Evolutionary conservation across 2,329 filamentous ascomycete genomes (phyloP).

Genomic region (Hypocreales sp.): DNA sequence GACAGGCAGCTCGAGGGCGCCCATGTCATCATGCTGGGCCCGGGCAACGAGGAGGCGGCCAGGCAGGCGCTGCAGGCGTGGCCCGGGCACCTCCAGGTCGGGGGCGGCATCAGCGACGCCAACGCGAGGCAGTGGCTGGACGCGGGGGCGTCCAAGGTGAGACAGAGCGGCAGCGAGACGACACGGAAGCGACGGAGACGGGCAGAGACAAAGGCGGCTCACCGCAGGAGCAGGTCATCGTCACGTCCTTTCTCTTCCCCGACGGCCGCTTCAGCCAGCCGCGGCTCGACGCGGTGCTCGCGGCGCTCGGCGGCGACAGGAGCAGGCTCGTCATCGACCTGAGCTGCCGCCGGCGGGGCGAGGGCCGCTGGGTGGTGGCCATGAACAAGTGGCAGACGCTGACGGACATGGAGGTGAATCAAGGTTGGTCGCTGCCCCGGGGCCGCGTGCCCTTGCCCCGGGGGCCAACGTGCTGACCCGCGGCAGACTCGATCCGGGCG

Average conservation of each 20-base stretch:
- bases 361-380: constrained; percentile 75
- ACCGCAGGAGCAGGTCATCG: constrained; percentile 58
- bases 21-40: constrained; percentile 93
- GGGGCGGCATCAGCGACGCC: constrained; percentile 77
- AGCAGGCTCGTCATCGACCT: constrained; percentile 84
- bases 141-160: constrained; percentile 75
- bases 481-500: constrained; percentile 64
- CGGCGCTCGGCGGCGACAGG: constrained; percentile 57
- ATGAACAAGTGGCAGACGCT: constrained; percentile 99
- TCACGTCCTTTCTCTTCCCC: constrained; percentile 91
- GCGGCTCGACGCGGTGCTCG: constrained; percentile 59
- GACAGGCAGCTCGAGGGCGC: constrained; percentile 60
- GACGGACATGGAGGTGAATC: constrained; percentile 85
- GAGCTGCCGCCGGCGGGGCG: constrained; percentile 65
- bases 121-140: constrained; percentile 83
- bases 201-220: constrained; percentile 1
- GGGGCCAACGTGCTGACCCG: no score
- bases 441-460: neutral
- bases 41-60: constrained; percentile 70
- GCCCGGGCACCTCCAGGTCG: constrained; percentile 71
- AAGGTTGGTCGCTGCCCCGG: constrained; percentile 46
- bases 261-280: constrained; percentile 65
- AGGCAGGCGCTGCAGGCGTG: constrained; percentile 62
- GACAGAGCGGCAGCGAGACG: neutral
- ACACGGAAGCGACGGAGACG: no score